phyloP scores from a whole-genome alignment of 1,139 yeast genomes.

The Hanseniaspora uvarum region DNA sequence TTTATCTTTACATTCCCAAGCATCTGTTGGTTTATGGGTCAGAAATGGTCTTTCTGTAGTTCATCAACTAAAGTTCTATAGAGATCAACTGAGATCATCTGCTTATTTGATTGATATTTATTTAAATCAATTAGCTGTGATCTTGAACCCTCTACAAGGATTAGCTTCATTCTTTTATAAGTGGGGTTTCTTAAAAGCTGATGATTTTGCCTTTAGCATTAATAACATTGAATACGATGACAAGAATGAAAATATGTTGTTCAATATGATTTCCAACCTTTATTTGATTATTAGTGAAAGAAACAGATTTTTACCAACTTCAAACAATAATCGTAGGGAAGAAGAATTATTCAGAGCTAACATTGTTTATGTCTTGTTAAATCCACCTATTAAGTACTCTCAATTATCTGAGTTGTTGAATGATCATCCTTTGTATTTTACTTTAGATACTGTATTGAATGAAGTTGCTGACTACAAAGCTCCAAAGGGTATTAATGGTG shows the following conservation, averaged over 20 bases:
- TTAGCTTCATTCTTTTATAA: conserved; percentile 46
- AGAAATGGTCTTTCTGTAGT: conserved; percentile 51
- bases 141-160: conserved; percentile 34
- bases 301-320: conserved; percentile 34
- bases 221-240: conserved; percentile 49
- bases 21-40: conserved; percentile 53
- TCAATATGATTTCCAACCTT: conserved; percentile 45
- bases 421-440: conserved; percentile 27
- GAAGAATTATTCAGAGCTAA: conserved; percentile 32
- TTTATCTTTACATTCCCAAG: conserved; percentile 47
- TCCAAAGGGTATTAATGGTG: conserved; percentile 47
- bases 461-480: conserved; percentile 43
- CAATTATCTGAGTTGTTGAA: conserved; percentile 36
- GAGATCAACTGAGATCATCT: conserved; percentile 29
- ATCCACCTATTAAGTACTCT: conserved; percentile 48
- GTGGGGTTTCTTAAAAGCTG: conserved; percentile 54
- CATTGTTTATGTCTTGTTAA: conserved; percentile 42
- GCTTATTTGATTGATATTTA: conserved; percentile 46
- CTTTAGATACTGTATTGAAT: conserved; percentile 35
- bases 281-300: conserved; percentile 52
- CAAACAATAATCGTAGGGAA: conserved; percentile 29
- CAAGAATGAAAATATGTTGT: conserved; percentile 41
- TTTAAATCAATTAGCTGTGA: conserved; percentile 45
- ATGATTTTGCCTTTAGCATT: conserved; percentile 33
- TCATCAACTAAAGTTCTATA: conserved; percentile 37